These are phyloP conservation scores for Stylonectria norvegica DNA, from an alignment of 2,329 filamentous ascomycete genomes.

Conservation along the genomic window DNA sequence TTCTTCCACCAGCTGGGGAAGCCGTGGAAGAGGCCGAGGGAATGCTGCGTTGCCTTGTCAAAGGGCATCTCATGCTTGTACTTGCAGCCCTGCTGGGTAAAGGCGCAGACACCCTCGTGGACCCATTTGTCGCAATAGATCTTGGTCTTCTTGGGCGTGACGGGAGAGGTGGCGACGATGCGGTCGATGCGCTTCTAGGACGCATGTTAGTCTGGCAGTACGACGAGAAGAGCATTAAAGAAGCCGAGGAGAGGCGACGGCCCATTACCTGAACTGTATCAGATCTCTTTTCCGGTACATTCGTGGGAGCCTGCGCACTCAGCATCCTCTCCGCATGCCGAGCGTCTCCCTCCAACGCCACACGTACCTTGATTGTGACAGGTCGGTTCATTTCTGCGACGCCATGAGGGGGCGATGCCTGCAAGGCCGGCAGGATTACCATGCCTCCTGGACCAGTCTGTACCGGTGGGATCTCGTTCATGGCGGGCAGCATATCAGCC, in stretches of 20 bases:
- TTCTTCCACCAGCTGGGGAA: slow-evolving; percentile 60
- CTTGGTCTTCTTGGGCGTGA: slow-evolving; percentile 53
- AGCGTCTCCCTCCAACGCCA: background rate
- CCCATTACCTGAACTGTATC: slow-evolving; percentile 34
- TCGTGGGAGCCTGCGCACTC: slow-evolving; percentile 26
- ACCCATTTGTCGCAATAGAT: slow-evolving; percentile 90
- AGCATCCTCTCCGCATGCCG: slow-evolving; percentile 21
- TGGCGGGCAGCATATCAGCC: slow-evolving; percentile 49
- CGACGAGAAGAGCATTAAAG: background rate
- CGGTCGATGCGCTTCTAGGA: slow-evolving; percentile 34
- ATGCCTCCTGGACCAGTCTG: slow-evolving; percentile 41
- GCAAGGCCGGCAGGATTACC: slow-evolving; percentile 45
- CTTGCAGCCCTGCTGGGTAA: slow-evolving; percentile 79
- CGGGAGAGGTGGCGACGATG: slow-evolving; percentile 32
- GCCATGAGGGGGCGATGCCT: slow-evolving; percentile 36
- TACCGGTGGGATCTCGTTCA: slow-evolving; percentile 41
- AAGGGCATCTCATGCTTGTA: slow-evolving; percentile 89
- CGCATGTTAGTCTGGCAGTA: slow-evolving; percentile 6
- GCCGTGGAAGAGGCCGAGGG: slow-evolving; percentile 67
- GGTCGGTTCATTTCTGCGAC: slow-evolving; percentile 36
- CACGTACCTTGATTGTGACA: slow-evolving; percentile 40
- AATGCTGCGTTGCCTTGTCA: slow-evolving; percentile 61
- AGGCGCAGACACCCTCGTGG: slow-evolving; percentile 78
- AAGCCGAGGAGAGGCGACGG: slow-evolving; percentile 1
- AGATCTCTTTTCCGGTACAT: slow-evolving; percentile 19